phyloP scores from a whole-genome alignment of 345 rosid species.

The Rhodamnia rubescens region DNA sequence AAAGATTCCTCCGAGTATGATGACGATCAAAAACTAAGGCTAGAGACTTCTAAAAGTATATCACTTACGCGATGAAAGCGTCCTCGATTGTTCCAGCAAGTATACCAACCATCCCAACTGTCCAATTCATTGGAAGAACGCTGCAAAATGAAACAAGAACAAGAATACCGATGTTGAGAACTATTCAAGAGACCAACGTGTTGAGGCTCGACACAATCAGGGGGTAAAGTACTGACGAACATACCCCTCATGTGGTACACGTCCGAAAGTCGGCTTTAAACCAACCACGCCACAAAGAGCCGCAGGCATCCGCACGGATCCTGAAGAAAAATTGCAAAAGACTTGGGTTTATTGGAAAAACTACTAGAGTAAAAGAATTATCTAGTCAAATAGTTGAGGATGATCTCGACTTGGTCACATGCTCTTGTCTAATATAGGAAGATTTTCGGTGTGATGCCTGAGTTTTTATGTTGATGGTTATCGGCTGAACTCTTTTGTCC shows the following conservation, averaged over 20 bases:
- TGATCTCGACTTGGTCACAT: background rate
- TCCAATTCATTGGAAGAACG: conserved; percentile 73
- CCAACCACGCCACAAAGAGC: conserved; percentile 74
- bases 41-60: background rate
- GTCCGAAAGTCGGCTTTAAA: conserved; percentile 63
- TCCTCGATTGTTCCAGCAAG: conserved; percentile 56
- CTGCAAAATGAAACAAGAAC: conserved; percentile 14
- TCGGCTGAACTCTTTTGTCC: background rate
- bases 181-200: background rate
- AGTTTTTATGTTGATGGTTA: background rate
- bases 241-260: conserved; percentile 53
- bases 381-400: background rate
- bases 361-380: background rate
- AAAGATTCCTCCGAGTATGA: background rate
- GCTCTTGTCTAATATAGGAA: background rate
- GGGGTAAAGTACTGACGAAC: background rate
- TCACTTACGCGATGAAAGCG: conserved; percentile 39
- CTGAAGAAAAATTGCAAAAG: conserved; percentile 11
- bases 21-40: background rate
- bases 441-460: background rate
- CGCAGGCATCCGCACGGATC: conserved; percentile 71
- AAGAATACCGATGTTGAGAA: background rate
- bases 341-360: background rate
- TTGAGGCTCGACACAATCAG: background rate
- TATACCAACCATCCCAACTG: conserved; percentile 71